Conservation (phyloP, 805 yeast genomes). For the Zygoascus ofunaensis region DNA sequence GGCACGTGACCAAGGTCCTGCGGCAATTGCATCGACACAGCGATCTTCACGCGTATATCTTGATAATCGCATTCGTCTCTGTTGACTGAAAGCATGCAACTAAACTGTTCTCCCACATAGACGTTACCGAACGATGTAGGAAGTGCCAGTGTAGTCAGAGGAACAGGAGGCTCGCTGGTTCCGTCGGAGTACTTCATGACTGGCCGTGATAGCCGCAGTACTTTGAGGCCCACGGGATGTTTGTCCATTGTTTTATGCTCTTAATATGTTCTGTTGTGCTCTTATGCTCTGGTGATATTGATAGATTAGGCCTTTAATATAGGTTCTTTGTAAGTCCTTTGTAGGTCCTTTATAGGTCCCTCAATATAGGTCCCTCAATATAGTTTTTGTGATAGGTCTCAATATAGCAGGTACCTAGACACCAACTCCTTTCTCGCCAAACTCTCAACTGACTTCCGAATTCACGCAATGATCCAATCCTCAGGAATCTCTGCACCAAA, state of each 20-base stretch:
- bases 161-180: slow-evolving; percentile 2
- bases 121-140: slow-evolving; percentile 23
- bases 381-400: no score
- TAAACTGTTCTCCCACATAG: slow-evolving; percentile 27
- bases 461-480: no score
- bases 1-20: not conserved
- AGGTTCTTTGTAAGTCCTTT: no score
- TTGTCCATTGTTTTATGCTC: slow-evolving; percentile 3
- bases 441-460: no score
- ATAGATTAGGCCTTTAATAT: no score
- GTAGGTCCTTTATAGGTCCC: no score
- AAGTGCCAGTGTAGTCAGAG: slow-evolving; percentile 13
- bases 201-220: slow-evolving; percentile 27
- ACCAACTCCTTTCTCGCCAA: no score
- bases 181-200: slow-evolving; percentile 14
- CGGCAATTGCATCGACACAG: slow-evolving; percentile 14
- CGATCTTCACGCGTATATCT: slow-evolving; percentile 8
- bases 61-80: not conserved
- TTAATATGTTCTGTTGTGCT: no score
- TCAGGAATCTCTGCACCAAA: no score
- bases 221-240: slow-evolving; percentile 19
- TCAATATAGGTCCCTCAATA: no score
- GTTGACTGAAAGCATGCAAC: slow-evolving; percentile 18
- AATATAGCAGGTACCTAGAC: no score
- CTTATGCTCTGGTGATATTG: no score